A percentile compares a stretch with the other conserved stretches of the same genome.
These are phyloP conservation scores for Ophiobolus disseminans DNA, from an alignment of 2,329 filamentous ascomycete species.

Conservation along the genomic window DNA sequence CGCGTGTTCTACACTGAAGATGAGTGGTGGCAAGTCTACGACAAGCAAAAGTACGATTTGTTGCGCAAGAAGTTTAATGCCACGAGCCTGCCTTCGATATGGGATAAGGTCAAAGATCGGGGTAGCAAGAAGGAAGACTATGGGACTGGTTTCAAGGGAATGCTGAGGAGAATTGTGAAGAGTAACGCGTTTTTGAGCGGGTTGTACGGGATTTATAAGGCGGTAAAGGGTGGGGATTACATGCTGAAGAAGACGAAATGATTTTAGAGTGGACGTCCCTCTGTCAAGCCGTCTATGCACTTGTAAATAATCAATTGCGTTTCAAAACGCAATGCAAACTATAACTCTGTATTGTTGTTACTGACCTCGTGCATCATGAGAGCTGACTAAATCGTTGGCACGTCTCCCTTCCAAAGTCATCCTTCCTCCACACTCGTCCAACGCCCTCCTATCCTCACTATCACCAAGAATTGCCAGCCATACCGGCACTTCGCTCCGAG, in stretches of 20 bases:
- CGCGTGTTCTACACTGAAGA: slow-evolving; percentile 81
- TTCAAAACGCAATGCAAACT: too few relatives aligned
- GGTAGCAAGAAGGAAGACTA: slow-evolving; percentile 31
- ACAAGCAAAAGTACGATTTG: slow-evolving; percentile 65
- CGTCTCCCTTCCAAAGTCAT: too few relatives aligned
- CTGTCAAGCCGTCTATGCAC: too few relatives aligned
- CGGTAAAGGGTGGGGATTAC: slow-evolving; percentile 42
- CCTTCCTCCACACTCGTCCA: too few relatives aligned
- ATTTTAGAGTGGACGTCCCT: neutral
- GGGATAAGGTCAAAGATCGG: slow-evolving; percentile 66
- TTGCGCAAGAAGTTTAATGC: slow-evolving; percentile 70
- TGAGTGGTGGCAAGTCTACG: slow-evolving; percentile 73
- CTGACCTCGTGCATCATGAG: too few relatives aligned
- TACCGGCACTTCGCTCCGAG: too few relatives aligned
- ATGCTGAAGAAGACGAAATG: slow-evolving; percentile 36
- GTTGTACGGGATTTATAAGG: slow-evolving; percentile 49
- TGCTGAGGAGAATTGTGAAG: slow-evolving; percentile 32
- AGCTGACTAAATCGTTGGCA: too few relatives aligned
- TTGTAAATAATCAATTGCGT: too few relatives aligned
- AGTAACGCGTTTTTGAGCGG: slow-evolving; percentile 44
- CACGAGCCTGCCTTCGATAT: slow-evolving; percentile 68
- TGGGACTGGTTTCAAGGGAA: slow-evolving; percentile 27
- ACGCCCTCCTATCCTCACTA: too few relatives aligned
- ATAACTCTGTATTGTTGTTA: too few relatives aligned
- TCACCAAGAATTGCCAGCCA: too few relatives aligned